These are phyloP conservation scores for Coniella lustricola DNA, from an alignment of 2,329 filamentous ascomycete genomes.

Conservation along the genomic window DNA sequence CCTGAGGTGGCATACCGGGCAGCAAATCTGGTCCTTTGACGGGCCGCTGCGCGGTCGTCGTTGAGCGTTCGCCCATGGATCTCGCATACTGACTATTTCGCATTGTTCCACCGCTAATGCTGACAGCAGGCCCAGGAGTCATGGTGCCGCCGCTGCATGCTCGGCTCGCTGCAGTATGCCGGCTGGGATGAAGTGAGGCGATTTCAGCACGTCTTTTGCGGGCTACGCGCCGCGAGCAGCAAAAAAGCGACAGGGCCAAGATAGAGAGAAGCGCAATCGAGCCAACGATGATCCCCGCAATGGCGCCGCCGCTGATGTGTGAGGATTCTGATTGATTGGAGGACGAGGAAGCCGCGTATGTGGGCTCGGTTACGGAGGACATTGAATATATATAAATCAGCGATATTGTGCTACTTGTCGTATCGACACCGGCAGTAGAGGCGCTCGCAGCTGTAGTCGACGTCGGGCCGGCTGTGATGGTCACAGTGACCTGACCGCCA, in stretches of 20 bases:
- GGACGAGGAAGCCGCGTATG: constrained; percentile 1
- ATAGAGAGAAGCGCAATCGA: constrained; percentile 14
- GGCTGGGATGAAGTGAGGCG: constrained; percentile 1
- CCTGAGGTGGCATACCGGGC: constrained; percentile 4
- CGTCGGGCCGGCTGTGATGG: constrained; percentile 2
- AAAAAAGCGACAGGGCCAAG: constrained; percentile 15
- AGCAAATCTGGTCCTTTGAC: constrained; percentile 1
- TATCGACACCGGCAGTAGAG: background rate
- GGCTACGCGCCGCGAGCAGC: constrained; percentile 9
- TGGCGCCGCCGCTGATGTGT: constrained; percentile 19
- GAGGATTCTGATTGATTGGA: constrained; percentile 1
- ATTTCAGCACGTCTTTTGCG: constrained; percentile 9
- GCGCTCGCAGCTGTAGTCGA: background rate
- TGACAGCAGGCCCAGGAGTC: background rate
- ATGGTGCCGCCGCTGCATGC: background rate
- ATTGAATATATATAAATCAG: constrained; percentile 12
- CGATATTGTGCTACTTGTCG: constrained; percentile 10
- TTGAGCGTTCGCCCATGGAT: background rate
- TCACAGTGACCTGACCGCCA: constrained; percentile 10
- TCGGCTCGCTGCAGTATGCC: background rate
- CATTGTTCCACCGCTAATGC: background rate
- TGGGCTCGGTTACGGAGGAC: constrained; percentile 1
- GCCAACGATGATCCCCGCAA: constrained; percentile 23
- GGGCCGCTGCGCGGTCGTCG: background rate
- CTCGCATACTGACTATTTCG: constrained; percentile 1